Evolutionary conservation across 495 filamentous ascomycete genomes (phyloP), one percentile per base, ranked within the genome.

Genomic region (Rusavskia elegans): DNA sequence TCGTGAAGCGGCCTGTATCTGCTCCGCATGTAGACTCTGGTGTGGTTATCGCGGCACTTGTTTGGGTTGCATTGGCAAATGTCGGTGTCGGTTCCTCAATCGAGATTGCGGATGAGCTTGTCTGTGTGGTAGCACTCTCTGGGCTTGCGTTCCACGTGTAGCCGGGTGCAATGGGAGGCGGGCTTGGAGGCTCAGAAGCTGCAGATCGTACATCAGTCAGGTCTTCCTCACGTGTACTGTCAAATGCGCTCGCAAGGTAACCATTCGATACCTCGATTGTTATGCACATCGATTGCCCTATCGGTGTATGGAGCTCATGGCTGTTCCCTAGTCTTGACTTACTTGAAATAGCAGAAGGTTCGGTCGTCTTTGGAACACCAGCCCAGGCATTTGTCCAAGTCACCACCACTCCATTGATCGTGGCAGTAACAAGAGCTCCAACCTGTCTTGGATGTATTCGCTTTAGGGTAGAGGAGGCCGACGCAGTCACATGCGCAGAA

Each of bases 341-440:
- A 35, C 32, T 35, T 35, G 32, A 14, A 1, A 13, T 1, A 35
- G 32, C 46, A 6, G 51, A 36, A 37, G 32, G 20, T 25, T 45
- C 32, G 13, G 45, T 20, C 9, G 40, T 17, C 29, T 17, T 16
- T 10, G 41, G 48, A 17, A 25, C 41, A 29, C 57, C 58, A 37
- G 52, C 45, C 45, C 45, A 61, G 11, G 44, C 51, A 41, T 62
- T 60, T 5, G 53, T 54, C 57, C 59, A 63, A 11, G 54, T 57
- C 6, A 62, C 59, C 30, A 42, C 51, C 5, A 45, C 25, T 13
- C 54, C 61, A 44, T 61, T 48, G 23, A 61, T 61, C 11, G 54
- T 62, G 17, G 50, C 57, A 16, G 51, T 41, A 21, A 59, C 52
- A 17, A 53, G 25, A 1, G 38, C 49, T 32, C 38, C 45, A 39